phyloP scores from a whole-genome alignment of 768 basidiomycete species.

The Trametes meyenii region DNA sequence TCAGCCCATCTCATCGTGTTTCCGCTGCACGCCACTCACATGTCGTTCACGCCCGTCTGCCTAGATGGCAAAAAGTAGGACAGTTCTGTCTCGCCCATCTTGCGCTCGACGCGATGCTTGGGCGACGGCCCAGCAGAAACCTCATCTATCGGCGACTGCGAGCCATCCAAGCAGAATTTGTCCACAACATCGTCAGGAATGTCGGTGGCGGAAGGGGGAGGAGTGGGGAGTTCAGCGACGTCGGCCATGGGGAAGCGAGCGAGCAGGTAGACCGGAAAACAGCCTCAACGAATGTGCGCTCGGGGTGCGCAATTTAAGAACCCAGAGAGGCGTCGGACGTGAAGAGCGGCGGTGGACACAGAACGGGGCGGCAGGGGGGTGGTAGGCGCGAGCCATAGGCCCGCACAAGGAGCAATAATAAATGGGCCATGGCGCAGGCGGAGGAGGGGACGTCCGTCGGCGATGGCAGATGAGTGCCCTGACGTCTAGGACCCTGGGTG shows the following conservation, averaged over 20 bases:
- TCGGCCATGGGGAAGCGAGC: slow-evolving; percentile 1
- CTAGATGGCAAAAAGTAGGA: slow-evolving; percentile 82
- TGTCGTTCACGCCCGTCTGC: slow-evolving; percentile 84
- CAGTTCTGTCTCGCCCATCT: slow-evolving; percentile 72
- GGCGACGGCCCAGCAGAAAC: neutral
- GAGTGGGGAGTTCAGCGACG: slow-evolving; percentile 22
- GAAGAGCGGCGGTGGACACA: slow-evolving; percentile 4
- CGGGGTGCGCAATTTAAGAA: slow-evolving; percentile 2
- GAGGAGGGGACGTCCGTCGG: neutral
- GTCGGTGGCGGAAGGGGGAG: slow-evolving; percentile 23
- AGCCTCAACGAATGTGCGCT: neutral
- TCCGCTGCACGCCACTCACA: slow-evolving; percentile 48
- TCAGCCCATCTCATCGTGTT: neutral
- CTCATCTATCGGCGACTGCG: neutral
- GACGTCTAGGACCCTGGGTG: neutral
- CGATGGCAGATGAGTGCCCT: neutral
- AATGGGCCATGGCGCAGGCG: slow-evolving; percentile 11
- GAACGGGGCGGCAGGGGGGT: slow-evolving; percentile 9
- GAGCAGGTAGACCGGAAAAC: neutral
- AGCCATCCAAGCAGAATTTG: neutral
- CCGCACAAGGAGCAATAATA: slow-evolving; percentile 5
- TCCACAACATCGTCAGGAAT: slow-evolving; percentile 5
- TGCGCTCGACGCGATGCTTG: slow-evolving; percentile 45
- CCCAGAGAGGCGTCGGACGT: neutral
- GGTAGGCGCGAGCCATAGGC: neutral